Conservation (phyloP, 352 stramenopile genomes). For the Ophiocytium majus region DNA sequence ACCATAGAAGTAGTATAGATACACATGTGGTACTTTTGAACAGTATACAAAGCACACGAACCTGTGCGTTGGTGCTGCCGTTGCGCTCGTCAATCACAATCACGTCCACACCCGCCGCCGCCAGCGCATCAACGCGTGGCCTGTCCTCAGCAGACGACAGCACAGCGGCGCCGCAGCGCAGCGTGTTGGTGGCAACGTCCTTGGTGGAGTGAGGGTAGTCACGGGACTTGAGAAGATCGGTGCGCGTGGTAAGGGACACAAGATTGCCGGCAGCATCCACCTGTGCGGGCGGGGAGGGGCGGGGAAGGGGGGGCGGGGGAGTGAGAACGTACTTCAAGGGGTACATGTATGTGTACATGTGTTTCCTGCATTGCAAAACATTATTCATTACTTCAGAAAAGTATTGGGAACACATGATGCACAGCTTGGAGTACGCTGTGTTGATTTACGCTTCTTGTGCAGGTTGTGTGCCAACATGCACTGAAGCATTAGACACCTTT, state of each 20-base stretch:
- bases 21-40: not conserved
- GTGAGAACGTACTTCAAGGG: too few species aligned
- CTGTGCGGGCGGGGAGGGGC: not conserved
- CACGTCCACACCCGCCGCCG: constrained; percentile 53
- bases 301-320: too few species aligned
- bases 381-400: too few species aligned
- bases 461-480: too few species aligned
- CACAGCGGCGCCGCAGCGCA: constrained; percentile 29
- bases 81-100: constrained; percentile 53
- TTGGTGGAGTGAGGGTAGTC: constrained; percentile 52
- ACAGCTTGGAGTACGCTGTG: too few species aligned
- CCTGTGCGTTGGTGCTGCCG: constrained; percentile 39
- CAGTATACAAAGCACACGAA: constrained; percentile 18
- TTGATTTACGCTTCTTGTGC: too few species aligned
- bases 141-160: constrained; percentile 5
- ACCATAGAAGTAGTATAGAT: not conserved
- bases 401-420: too few species aligned
- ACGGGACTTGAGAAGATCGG: constrained; percentile 45
- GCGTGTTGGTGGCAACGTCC: constrained; percentile 31
- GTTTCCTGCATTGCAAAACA: too few species aligned
- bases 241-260: constrained; percentile 62
- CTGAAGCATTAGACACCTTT: too few species aligned
- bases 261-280: constrained; percentile 53
- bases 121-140: constrained; percentile 47
- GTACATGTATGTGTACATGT: too few species aligned